Evolutionary conservation across 2,329 filamentous ascomycete species (phyloP).

Genomic region (Alternaria consortialis): DNA sequence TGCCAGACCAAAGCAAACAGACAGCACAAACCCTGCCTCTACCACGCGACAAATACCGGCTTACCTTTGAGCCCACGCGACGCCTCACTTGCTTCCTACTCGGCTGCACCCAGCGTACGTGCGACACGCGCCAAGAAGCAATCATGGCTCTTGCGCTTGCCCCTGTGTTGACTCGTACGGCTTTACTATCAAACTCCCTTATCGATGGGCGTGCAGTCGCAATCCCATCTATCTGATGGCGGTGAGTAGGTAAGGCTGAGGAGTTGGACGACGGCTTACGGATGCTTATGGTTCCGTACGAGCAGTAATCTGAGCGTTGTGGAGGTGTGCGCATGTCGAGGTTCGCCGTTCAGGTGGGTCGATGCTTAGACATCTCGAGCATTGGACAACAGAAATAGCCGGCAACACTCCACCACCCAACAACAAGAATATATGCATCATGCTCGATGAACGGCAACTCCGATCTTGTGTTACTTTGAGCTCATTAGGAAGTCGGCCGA

Average conservation of each 20-base stretch:
- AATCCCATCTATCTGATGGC: not conserved
- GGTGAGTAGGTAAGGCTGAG: not conserved
- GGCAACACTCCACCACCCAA: conserved; percentile 2
- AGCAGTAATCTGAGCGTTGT: conserved; percentile 2
- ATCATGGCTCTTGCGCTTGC: conserved; percentile 15
- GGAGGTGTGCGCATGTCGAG: conserved; percentile 6
- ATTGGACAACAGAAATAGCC: conserved; percentile 15
- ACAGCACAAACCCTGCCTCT: conserved; percentile 10
- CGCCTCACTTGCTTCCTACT: conserved; percentile 5
- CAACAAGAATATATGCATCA: not conserved
- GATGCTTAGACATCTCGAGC: conserved; percentile 18
- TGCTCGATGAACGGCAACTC: not conserved
- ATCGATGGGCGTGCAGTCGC: conserved; percentile 7
- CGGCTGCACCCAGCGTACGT: conserved; percentile 6
- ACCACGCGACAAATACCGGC: conserved; percentile 17
- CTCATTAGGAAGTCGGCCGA: not conserved
- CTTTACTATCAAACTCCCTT: conserved; percentile 10
- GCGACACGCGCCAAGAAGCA: conserved; percentile 17
- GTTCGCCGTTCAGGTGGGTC: not conserved
- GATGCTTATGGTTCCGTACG: not conserved
- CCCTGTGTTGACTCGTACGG: conserved; percentile 12
- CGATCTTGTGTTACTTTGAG: not conserved
- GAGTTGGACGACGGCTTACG: not conserved
- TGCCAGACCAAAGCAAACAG: conserved; percentile 15
- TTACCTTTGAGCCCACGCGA: conserved; percentile 11